Percentiles rank a stretch among this genome's conserved stretches.
phyloP scores from a whole-genome alignment of 106 monocot species.

The Apostasia shenzhenica region DNA sequence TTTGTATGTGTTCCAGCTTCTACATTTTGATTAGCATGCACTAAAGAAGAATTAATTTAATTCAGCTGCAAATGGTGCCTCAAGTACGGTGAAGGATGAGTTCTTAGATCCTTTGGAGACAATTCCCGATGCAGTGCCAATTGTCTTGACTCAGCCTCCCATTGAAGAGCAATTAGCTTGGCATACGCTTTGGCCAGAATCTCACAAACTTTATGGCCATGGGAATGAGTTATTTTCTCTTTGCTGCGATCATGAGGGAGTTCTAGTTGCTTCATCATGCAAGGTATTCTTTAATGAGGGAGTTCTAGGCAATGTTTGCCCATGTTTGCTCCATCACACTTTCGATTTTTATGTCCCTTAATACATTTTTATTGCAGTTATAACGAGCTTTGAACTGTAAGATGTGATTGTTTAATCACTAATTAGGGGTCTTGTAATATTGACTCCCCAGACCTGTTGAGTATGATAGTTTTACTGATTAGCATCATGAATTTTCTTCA shows the following conservation, averaged over 20 bases:
- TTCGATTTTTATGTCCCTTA: too few relatives aligned
- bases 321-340: too few relatives aligned
- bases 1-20: too few relatives aligned
- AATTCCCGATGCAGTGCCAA: slow-evolving; percentile 86
- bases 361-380: too few relatives aligned
- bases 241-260: slow-evolving; percentile 74
- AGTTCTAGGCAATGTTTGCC: too few relatives aligned
- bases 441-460: too few relatives aligned
- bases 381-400: too few relatives aligned
- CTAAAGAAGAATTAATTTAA: not conserved
- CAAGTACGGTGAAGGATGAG: slow-evolving; percentile 18
- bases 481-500: too few relatives aligned
- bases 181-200: slow-evolving; percentile 98
- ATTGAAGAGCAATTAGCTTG: slow-evolving; percentile 84
- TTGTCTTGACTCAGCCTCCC: slow-evolving; percentile 72
- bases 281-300: slow-evolving; percentile 36
- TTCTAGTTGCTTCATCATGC: slow-evolving; percentile 90
- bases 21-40: too few relatives aligned
- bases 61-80: slow-evolving; percentile 36
- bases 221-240: slow-evolving; percentile 92
- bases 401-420: too few relatives aligned
- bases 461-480: too few relatives aligned
- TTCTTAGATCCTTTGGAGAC: slow-evolving; percentile 64
- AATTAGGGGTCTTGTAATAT: too few relatives aligned
- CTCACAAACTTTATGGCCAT: slow-evolving; percentile 99